A percentile compares a stretch with the other conserved stretches of the same genome.
Conservation (phyloP, 176 grass and related monocot species). For the Juncus inflexus region DNA sequence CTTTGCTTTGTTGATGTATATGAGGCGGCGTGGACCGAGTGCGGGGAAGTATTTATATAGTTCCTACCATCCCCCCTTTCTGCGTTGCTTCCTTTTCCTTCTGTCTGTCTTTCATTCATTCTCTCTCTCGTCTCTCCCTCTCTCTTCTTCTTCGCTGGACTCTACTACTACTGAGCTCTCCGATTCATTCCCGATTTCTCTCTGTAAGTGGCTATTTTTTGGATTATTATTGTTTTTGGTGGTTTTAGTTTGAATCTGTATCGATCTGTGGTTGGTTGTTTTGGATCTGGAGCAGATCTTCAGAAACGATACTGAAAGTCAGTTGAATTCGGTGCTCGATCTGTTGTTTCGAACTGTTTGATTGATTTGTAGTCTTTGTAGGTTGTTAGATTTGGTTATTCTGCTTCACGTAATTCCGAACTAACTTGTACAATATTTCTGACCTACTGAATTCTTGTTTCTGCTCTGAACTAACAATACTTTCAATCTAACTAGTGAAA, state of each 20-base stretch:
- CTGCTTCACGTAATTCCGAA: too few species aligned
- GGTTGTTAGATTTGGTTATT: not conserved
- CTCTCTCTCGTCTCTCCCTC: not conserved
- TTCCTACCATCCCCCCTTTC: slow-evolving; percentile 19
- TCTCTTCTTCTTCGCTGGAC: slow-evolving; percentile 5
- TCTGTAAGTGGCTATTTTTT: slow-evolving; percentile 24
- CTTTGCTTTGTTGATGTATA: too few species aligned
- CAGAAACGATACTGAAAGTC: not conserved
- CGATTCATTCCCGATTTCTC: slow-evolving; percentile 6
- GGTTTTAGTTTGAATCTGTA: slow-evolving; percentile 10
- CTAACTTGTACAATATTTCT: too few species aligned
- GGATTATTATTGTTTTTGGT: not conserved
- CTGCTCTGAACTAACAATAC: too few species aligned
- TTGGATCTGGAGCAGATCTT: slow-evolving; percentile 26
- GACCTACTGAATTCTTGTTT: too few species aligned
- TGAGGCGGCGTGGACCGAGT: not conserved
- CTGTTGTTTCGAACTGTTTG: slow-evolving; percentile 13
- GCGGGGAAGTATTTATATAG: not conserved
- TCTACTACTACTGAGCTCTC: not conserved
- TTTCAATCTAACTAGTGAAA: too few species aligned
- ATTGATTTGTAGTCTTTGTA: not conserved
- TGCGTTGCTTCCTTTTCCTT: slow-evolving; percentile 1
- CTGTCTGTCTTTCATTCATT: not conserved
- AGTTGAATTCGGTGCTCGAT: slow-evolving; percentile 18
- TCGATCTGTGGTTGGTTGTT: not conserved